A percentile compares a stretch with the other conserved stretches of the same genome.
These are phyloP conservation scores for Elsinoe fawcettii DNA, from an alignment of 2,329 filamentous ascomycete genomes.

Conservation along the genomic window DNA sequence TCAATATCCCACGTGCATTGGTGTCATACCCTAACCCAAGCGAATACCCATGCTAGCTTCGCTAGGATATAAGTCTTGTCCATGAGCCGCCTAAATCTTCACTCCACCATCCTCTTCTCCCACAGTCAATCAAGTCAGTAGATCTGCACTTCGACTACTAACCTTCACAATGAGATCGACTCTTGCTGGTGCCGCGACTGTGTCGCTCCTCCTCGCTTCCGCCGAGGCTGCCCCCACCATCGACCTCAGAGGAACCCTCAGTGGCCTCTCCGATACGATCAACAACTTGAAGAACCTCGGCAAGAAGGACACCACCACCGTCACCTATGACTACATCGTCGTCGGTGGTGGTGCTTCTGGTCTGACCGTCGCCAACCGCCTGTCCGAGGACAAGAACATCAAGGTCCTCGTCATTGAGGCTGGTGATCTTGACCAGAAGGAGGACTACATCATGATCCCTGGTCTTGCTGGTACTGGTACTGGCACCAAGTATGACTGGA, in stretches of 20 bases:
- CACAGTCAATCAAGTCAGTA: slow-evolving; percentile 5
- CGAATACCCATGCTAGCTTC: background rate
- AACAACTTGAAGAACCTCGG: background rate
- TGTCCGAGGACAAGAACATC: slow-evolving; percentile 15
- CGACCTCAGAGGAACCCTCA: background rate
- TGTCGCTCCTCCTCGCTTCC: slow-evolving; percentile 10
- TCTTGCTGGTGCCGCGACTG: slow-evolving; percentile 11
- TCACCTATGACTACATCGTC: slow-evolving; percentile 22
- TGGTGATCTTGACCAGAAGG: slow-evolving; percentile 22
- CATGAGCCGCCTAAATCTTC: background rate
- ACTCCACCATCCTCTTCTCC: background rate
- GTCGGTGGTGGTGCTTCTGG: slow-evolving; percentile 24
- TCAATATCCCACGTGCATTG: slow-evolving; percentile 13
- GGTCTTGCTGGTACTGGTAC: slow-evolving; percentile 11
- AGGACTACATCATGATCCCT: slow-evolving; percentile 20
- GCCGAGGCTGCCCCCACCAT: background rate
- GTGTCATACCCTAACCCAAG: background rate
- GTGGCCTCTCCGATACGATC: background rate
- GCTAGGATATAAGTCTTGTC: slow-evolving; percentile 2
- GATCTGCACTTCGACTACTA: slow-evolving; percentile 1
- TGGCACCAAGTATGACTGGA: slow-evolving; percentile 20
- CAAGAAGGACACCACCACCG: slow-evolving; percentile 27
- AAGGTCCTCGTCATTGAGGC: slow-evolving; percentile 28
- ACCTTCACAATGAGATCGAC: slow-evolving; percentile 10
- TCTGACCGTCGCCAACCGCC: slow-evolving; percentile 19